Evolutionary conservation across 164 flowering plant genomes (phyloP).

Genomic region (Cinnamomum micranthum): DNA sequence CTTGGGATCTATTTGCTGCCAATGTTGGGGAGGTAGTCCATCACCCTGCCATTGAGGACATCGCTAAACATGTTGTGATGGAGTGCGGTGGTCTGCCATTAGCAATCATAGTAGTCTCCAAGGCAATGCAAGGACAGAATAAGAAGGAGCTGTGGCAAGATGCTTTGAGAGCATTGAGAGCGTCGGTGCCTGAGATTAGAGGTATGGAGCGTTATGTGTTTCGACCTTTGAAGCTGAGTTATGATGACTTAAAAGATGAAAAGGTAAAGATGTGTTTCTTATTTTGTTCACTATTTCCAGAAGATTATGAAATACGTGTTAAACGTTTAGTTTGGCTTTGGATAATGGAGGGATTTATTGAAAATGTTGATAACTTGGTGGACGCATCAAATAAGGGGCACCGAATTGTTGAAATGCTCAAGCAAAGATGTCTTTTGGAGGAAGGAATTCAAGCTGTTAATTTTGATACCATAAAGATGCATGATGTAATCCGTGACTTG

Average conservation of each 20-base stretch:
- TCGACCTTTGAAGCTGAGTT: not conserved
- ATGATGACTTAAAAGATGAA: not conserved
- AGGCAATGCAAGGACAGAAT: not conserved
- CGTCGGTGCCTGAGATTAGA: not conserved
- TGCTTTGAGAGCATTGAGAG: not conserved
- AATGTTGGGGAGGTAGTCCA: not conserved
- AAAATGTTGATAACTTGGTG: not conserved
- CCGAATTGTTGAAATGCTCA: constrained; percentile 2
- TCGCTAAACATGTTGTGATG: not conserved
- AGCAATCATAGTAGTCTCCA: constrained; percentile 2
- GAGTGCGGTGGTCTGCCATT: constrained; percentile 7
- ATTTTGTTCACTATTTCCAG: constrained; percentile 4
- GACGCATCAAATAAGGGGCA: constrained; percentile 7
- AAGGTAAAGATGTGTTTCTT: not conserved
- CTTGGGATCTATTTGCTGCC: constrained; percentile 1
- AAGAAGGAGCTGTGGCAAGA: constrained; percentile 1
- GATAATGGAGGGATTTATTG: constrained; percentile 8
- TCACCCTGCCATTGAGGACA: not conserved
- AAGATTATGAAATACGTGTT: not conserved
- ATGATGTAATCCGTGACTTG: constrained; percentile 6
- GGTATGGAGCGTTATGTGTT: constrained; percentile 3
- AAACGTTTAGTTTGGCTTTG: not conserved
- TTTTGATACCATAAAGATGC: not conserved
- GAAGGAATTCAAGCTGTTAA: not conserved
- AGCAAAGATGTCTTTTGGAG: constrained; percentile 10